These are phyloP conservation scores for Diaporthe vaccinii DNA, from an alignment of 2,329 filamentous ascomycete species.

Conservation along the genomic window DNA sequence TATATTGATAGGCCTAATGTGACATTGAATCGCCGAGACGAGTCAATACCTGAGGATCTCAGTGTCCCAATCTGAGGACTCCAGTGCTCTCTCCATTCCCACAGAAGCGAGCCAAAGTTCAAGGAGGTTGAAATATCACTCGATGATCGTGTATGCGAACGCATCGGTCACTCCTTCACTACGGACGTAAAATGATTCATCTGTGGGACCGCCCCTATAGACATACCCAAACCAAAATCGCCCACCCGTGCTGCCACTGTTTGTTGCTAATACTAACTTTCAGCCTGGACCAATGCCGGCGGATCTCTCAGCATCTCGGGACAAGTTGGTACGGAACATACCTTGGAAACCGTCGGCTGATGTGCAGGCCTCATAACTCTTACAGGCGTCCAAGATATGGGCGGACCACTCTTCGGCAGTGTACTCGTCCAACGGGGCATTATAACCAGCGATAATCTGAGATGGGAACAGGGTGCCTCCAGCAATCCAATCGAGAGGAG, in stretches of 20 bases:
- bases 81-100: neutral
- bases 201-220: slow-evolving; percentile 35
- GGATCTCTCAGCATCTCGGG: neutral
- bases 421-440: slow-evolving; percentile 31
- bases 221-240: slow-evolving; percentile 40
- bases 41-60: neutral
- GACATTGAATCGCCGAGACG: neutral
- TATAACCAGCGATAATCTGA: slow-evolving; percentile 39
- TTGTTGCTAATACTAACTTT: slow-evolving; percentile 7
- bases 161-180: slow-evolving; percentile 29
- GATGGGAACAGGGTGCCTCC: slow-evolving; percentile 34
- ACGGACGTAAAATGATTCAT: slow-evolving; percentile 37
- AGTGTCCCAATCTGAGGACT: neutral
- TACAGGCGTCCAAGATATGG: slow-evolving; percentile 33
- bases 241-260: slow-evolving; percentile 37
- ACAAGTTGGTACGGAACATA: neutral
- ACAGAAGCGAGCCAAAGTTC: neutral
- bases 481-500: slow-evolving; percentile 38
- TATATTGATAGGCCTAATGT: too few species aligned
- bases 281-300: neutral
- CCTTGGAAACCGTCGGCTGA: slow-evolving; percentile 38
- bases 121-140: neutral
- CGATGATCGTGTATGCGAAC: slow-evolving; percentile 35
- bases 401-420: slow-evolving; percentile 30
- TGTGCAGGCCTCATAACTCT: slow-evolving; percentile 35